These are phyloP conservation scores for Debaryomycetaceae sp. DNA, from an alignment of 1,139 yeast species.

Conservation along the genomic window DNA sequence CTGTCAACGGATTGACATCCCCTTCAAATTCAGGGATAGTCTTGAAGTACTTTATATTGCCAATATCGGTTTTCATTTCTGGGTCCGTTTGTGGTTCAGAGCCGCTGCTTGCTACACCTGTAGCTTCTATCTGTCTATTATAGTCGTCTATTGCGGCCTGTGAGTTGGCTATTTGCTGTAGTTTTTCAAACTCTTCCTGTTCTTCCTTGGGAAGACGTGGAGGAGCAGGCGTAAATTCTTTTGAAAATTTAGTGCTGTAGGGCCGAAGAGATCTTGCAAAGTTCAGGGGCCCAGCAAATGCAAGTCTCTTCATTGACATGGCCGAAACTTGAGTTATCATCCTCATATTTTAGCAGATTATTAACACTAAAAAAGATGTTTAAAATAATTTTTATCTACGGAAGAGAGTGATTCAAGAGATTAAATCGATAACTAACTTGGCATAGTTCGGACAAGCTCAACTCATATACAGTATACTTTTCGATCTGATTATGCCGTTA, in stretches of 20 bases:
- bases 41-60: slow-evolving; percentile 63
- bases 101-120: slow-evolving; percentile 30
- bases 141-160: slow-evolving; percentile 79
- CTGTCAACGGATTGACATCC: slow-evolving; percentile 86
- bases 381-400: neutral
- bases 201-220: slow-evolving; percentile 82
- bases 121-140: slow-evolving; percentile 43
- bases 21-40: slow-evolving; percentile 96
- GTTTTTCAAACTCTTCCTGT: slow-evolving; percentile 87
- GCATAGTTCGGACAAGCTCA: neutral
- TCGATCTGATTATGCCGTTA: too few species aligned
- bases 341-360: too few species aligned
- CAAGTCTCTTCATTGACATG: neutral
- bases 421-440: neutral
- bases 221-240: slow-evolving; percentile 61
- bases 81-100: slow-evolving; percentile 27
- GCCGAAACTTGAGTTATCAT: too few species aligned
- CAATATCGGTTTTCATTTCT: slow-evolving; percentile 54
- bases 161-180: slow-evolving; percentile 77
- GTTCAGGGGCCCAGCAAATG: neutral
- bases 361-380: too few species aligned
- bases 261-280: slow-evolving; percentile 1
- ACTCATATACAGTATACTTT: neutral
- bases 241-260: slow-evolving; percentile 22
- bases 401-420: neutral